Evolutionary conservation across 2,329 filamentous ascomycete genomes (phyloP).

Genomic region (Leptographium lundbergii): DNA sequence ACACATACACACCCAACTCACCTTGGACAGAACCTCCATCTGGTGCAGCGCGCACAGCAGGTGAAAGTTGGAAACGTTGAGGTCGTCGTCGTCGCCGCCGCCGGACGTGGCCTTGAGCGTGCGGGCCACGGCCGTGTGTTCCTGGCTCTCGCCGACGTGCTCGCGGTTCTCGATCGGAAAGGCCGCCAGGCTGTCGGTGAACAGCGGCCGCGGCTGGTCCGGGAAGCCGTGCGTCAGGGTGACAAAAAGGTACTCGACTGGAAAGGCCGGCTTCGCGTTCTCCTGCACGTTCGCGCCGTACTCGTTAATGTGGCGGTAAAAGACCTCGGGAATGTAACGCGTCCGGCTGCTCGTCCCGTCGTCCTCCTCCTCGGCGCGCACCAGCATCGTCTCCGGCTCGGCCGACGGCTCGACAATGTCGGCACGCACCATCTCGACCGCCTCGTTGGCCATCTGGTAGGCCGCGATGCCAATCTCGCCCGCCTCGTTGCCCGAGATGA

Average conservation of each 20-base stretch:
- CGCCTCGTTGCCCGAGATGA: slow-evolving; percentile 83
- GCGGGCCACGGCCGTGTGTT: slow-evolving; percentile 55
- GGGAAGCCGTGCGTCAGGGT: slow-evolving; percentile 96
- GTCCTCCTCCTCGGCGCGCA: slow-evolving; percentile 82
- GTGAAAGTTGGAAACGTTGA: slow-evolving; percentile 83
- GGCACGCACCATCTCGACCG: slow-evolving; percentile 91
- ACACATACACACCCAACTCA: slow-evolving; percentile 28
- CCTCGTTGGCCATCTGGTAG: slow-evolving; percentile 91
- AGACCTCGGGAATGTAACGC: slow-evolving; percentile 93
- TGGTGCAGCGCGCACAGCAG: slow-evolving; percentile 76
- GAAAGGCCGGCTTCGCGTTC: slow-evolving; percentile 92
- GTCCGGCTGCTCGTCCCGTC: slow-evolving; percentile 54
- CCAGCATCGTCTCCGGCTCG: slow-evolving; percentile 86
- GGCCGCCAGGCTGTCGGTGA: slow-evolving; percentile 46
- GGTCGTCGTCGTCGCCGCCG: slow-evolving; percentile 38
- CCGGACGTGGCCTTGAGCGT: slow-evolving; percentile 45
- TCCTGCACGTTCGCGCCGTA: slow-evolving; percentile 94
- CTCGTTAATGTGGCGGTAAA: slow-evolving; percentile 90
- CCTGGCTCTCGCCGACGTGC: slow-evolving; percentile 73
- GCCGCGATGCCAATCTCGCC: slow-evolving; percentile 81
- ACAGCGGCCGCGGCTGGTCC: slow-evolving; percentile 62
- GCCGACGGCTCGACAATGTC: slow-evolving; percentile 93
- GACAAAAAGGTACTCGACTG: slow-evolving; percentile 90
- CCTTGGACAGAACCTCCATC: slow-evolving; percentile 75
- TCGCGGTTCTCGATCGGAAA: slow-evolving; percentile 93